Conservation (phyloP, 108 stramenopile species). For the Cyclotella sp. region DNA sequence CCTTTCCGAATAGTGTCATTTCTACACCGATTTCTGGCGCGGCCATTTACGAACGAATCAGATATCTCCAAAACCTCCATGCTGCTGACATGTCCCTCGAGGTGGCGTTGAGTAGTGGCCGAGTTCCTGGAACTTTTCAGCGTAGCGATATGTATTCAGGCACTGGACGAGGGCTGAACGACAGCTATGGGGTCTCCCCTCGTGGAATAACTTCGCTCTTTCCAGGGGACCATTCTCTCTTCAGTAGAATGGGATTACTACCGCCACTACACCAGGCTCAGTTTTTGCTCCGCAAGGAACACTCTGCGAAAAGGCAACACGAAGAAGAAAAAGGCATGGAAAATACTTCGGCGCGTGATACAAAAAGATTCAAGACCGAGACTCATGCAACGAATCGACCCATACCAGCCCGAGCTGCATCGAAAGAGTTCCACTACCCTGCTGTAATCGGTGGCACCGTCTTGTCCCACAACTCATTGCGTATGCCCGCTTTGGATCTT, state of each 20-base stretch:
- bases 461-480: background rate
- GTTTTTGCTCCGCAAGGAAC: background rate
- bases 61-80: constrained; percentile 2
- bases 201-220: background rate
- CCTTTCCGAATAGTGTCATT: background rate
- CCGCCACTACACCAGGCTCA: background rate
- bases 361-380: constrained; percentile 1
- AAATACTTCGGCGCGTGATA: background rate
- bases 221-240: background rate
- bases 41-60: background rate
- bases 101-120: background rate
- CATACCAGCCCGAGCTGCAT: background rate
- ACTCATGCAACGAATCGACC: background rate
- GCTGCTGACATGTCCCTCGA: background rate
- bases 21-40: background rate
- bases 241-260: background rate
- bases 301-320: background rate
- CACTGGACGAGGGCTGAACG: background rate
- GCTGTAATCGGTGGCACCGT: background rate
- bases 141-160: constrained; percentile 3
- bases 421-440: background rate
- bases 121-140: background rate
- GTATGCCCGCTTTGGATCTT: no score
- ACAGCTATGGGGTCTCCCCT: background rate
- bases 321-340: background rate